Base-by-base conservation (phyloP, 2,329 filamentous ascomycete genomes). In the Paraphoma sp. region DNA sequence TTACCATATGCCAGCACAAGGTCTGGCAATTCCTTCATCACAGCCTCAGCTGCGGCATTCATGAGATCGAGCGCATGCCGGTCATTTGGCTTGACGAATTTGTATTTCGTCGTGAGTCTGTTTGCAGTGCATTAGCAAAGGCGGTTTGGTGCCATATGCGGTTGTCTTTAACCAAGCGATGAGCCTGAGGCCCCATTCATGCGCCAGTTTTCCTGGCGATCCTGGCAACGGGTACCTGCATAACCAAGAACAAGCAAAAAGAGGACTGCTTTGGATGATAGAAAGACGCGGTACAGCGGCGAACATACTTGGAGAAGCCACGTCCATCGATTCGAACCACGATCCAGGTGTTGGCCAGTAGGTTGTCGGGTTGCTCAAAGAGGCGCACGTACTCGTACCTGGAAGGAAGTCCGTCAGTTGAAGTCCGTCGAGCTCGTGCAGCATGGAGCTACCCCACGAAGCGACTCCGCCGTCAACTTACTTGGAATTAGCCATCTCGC, bases 331-430 rank as follows among this genome's bases (percentile, higher is more conserved):
- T 89, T 57, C 95, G 89, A 53, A 99, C 88, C 17, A 98, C 92
- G 54, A 98, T 90, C 93, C 93, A 99, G 28, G 94, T 98, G 73
- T 96, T 96, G 51, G 89, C 92, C 18, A 98, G 84, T 41, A 99
- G 81, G 45, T 79, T 79, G 72, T 97, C 93, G 6, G 88, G 81
- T 71, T 90, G 90, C 82, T 99, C 95, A 72, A 98, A 98, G 46
- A 82, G 79, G 74, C 91, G 92, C 62, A 98, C 94, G 78, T 99
- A 99, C 80, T 96, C 93, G 75, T 93, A 98, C 78, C 92, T 97
- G 68, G 47, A 5, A 48, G 68, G 47, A 5, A 48, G 40, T 51
- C 28, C 17, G 65, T 66, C 51, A 68, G 65, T 50, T n/a, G 17
- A 54, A 16, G 53, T 41, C 53, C 31, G 52, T 41, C 36, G 47